Conservation (phyloP, 495 filamentous ascomycete species). For the Podospora sp. region DNA sequence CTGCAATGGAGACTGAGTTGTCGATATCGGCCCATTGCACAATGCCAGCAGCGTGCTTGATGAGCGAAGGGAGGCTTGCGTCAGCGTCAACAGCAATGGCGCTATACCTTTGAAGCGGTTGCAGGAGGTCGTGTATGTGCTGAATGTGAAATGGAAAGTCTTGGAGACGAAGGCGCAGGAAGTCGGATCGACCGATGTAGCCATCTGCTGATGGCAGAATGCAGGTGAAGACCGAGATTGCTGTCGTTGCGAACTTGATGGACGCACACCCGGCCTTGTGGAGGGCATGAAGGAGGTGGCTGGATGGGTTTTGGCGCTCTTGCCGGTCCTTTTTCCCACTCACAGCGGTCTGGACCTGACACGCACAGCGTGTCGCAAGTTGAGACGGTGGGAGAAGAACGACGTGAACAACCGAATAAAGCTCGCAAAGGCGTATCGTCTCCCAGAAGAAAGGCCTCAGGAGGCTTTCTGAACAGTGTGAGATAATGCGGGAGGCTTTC, state of each 20-base stretch:
- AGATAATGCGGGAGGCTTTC: neutral
- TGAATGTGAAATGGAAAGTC: slow-evolving; percentile 28
- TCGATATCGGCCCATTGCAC: slow-evolving; percentile 31
- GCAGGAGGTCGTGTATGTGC: slow-evolving; percentile 15
- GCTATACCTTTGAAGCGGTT: slow-evolving; percentile 21
- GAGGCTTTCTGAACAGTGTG: neutral
- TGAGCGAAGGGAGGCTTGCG: slow-evolving; percentile 10
- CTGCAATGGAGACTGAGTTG: slow-evolving; percentile 15
- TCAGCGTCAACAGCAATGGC: neutral
- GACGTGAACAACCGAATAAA: slow-evolving; percentile 28
- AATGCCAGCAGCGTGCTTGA: slow-evolving; percentile 28
- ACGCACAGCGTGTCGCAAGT: neutral
- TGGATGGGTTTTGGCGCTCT: slow-evolving; percentile 1
- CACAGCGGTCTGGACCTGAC: neutral
- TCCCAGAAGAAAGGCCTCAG: slow-evolving; percentile 29
- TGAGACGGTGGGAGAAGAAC: slow-evolving; percentile 24
- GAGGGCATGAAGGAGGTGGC: slow-evolving; percentile 15
- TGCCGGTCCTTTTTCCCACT: neutral
- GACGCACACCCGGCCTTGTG: neutral
- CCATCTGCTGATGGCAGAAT: slow-evolving; percentile 27
- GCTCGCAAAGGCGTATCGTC: slow-evolving; percentile 22
- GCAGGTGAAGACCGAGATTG: slow-evolving; percentile 25
- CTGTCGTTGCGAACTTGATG: neutral
- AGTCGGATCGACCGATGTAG: slow-evolving; percentile 27
- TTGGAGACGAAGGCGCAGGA: slow-evolving; percentile 30